Percentiles rank a stretch among this genome's conserved stretches.
These are phyloP conservation scores for Diaporthe vaccinii DNA, from an alignment of 2,329 filamentous ascomycete genomes.

Conservation along the genomic window DNA sequence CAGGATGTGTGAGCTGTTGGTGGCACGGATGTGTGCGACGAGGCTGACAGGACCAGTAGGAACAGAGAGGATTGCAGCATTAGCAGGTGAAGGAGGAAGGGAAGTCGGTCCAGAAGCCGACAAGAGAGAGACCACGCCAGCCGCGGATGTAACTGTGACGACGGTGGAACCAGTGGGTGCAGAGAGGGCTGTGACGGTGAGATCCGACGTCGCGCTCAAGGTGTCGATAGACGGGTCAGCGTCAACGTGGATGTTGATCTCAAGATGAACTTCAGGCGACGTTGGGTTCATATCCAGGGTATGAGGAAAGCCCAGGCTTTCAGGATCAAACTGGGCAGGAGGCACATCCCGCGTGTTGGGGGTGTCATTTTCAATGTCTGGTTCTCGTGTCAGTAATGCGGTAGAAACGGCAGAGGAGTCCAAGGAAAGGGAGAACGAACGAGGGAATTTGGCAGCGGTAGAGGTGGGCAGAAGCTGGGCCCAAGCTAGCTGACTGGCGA, in stretches of 20 bases:
- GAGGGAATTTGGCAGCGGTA: background rate
- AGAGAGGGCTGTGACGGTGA: conserved; percentile 22
- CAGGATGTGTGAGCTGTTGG: conserved; percentile 1
- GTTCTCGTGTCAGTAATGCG: background rate
- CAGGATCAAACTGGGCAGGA: conserved; percentile 16
- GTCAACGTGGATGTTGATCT: conserved; percentile 39
- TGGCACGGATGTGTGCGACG: background rate
- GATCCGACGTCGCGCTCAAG: background rate
- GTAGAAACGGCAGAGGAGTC: background rate
- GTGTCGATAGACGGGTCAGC: background rate
- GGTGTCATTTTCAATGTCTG: conserved; percentile 1
- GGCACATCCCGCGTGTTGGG: conserved; percentile 1
- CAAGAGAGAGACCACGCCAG: background rate
- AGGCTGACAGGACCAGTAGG: conserved; percentile 18
- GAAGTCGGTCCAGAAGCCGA: background rate
- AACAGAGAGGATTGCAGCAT: conserved; percentile 25
- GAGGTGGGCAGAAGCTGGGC: background rate
- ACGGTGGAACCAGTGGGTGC: background rate
- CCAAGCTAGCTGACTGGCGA: conserved; percentile 21
- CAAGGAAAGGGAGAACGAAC: background rate
- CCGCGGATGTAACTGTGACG: background rate
- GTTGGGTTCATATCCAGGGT: conserved; percentile 24
- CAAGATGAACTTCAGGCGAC: conserved; percentile 32
- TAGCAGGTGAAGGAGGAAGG: conserved; percentile 27
- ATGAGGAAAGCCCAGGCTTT: conserved; percentile 28